Evolutionary conservation across 495 filamentous ascomycete genomes (phyloP), one percentile per base, ranked within the genome.

Genomic region (Cercophora sp.): DNA sequence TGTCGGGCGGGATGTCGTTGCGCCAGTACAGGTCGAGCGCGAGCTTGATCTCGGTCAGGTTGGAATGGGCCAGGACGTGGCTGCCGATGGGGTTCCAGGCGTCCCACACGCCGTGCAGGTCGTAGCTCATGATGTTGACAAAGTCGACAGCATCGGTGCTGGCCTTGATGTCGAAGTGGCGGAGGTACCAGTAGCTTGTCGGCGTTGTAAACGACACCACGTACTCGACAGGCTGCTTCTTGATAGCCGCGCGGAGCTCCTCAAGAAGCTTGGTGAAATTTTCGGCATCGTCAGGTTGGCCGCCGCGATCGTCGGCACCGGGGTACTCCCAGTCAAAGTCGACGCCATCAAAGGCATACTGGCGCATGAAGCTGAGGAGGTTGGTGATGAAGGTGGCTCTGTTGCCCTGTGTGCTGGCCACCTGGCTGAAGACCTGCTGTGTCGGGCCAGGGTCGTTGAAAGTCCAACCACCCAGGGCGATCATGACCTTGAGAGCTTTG

Each of bases 61-160:
- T 83, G 1, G 79, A 80, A 53, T 84, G 80, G 0, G 65, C 68
- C 0, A 60, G 44, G 8, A 77, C 59, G 24, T 63, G 49, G 8
- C 46, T 40, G 5, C 72, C 74, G 22, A 67, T 69, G 23, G 60
- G 55, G n/a, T 46, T 41, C 0, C 22, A 23, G 2, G 13, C 8
- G 35, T 71, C 63, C 70, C 73, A 73, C 3, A 51, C 51, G 0
- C 70, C 72, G 46, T 78, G 59, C 20, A 54, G 18, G 24, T 78
- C 73, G 56, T 80, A 81, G 0, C 58, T 65, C 81, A 85, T 85
- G 24, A 83, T 0, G 50, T 84, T 84, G 41, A 77, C 61, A 65
- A 70, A 83, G 54, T 82, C 78, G 5, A 74, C 64, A 24, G 63
- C 13, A 8, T 57, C 13, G n/a, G 65, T 45, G 15, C 75, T 52